These are phyloP conservation scores for Fusarium udum DNA, from an alignment of 2,329 filamentous ascomycete genomes.

Conservation along the genomic window DNA sequence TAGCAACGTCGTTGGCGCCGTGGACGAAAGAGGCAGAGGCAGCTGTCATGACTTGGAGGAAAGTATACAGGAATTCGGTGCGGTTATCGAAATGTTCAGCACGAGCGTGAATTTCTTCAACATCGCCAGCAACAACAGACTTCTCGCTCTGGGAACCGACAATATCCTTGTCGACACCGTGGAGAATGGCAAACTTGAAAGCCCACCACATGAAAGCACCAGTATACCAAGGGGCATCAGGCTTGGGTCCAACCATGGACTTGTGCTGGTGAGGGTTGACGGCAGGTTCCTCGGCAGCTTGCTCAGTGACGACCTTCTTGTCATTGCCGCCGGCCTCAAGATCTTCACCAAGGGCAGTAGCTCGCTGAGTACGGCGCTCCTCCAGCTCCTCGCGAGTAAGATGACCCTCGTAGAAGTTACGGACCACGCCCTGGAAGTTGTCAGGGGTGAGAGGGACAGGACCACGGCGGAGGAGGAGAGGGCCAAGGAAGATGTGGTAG, in stretches of 20 bases:
- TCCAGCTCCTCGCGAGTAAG: slow-evolving; percentile 63
- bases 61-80: slow-evolving; percentile 69
- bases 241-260: slow-evolving; percentile 52
- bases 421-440: slow-evolving; percentile 53
- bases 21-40: slow-evolving; percentile 71
- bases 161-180: slow-evolving; percentile 58
- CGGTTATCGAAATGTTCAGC: slow-evolving; percentile 70
- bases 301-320: slow-evolving; percentile 39
- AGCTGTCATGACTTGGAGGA: slow-evolving; percentile 68
- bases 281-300: slow-evolving; percentile 69
- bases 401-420: slow-evolving; percentile 66
- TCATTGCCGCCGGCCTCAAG: slow-evolving; percentile 40
- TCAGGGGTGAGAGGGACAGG: slow-evolving; percentile 53
- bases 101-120: slow-evolving; percentile 64
- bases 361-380: slow-evolving; percentile 47
- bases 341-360: slow-evolving; percentile 33
- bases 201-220: slow-evolving; percentile 56
- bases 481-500: slow-evolving; percentile 64
- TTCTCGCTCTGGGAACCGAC: slow-evolving; percentile 49
- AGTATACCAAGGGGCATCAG: slow-evolving; percentile 55
- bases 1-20: slow-evolving; percentile 73
- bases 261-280: slow-evolving; percentile 46
- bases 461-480: slow-evolving; percentile 58
- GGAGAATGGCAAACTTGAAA: slow-evolving; percentile 57
- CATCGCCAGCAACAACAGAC: slow-evolving; percentile 60